Evolutionary conservation across 2,329 filamentous ascomycete species (phyloP).

Genomic region (Sarocladium kiliense): DNA sequence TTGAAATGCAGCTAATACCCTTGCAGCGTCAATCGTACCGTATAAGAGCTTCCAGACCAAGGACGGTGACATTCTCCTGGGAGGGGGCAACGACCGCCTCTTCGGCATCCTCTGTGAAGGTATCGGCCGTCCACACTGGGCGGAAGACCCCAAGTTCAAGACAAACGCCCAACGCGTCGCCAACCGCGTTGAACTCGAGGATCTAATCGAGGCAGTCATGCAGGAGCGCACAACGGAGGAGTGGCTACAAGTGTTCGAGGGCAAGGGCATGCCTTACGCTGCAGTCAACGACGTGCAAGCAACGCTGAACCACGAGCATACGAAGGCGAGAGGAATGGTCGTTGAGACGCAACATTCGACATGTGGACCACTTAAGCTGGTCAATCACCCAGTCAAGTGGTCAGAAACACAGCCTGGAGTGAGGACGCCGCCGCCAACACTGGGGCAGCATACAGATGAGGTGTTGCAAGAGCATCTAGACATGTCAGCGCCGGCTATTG

Average conservation of each 20-base stretch:
- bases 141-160: slow-evolving; percentile 51
- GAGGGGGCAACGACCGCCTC: slow-evolving; percentile 67
- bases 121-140: slow-evolving; percentile 55
- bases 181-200: slow-evolving; percentile 73
- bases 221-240: slow-evolving; percentile 74
- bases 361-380: slow-evolving; percentile 82
- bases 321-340: slow-evolving; percentile 82
- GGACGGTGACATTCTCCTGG: slow-evolving; percentile 65
- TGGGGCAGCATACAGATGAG: slow-evolving; percentile 84
- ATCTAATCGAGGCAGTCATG: slow-evolving; percentile 71
- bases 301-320: slow-evolving; percentile 80
- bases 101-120: slow-evolving; percentile 61
- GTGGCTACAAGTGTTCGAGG: slow-evolving; percentile 83
- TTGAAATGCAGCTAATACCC: neutral
- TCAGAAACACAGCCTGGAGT: slow-evolving; percentile 75
- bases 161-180: slow-evolving; percentile 60
- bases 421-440: slow-evolving; percentile 71
- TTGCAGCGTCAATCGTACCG: slow-evolving; percentile 84
- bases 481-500: slow-evolving; percentile 53
- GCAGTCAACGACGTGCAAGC: slow-evolving; percentile 89
- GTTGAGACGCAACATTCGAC: slow-evolving; percentile 75
- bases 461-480: slow-evolving; percentile 62
- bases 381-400: slow-evolving; percentile 94
- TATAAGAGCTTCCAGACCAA: slow-evolving; percentile 79
- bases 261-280: slow-evolving; percentile 86